Base-by-base conservation (phyloP, 2,329 filamentous ascomycete genomes). In the Talaromyces atroroseus region DNA sequence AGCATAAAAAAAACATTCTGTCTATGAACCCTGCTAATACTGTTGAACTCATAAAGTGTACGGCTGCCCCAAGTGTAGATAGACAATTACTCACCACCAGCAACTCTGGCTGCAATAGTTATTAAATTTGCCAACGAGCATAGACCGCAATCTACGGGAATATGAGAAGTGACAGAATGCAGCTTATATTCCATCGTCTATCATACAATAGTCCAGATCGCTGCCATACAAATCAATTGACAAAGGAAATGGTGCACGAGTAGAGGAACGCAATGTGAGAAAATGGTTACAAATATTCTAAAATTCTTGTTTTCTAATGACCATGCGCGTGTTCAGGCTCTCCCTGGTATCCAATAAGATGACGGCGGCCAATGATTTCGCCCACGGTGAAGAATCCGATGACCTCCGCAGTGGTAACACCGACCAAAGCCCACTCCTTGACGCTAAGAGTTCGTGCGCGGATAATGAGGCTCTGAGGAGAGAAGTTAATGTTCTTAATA, bases 371-470 rank as follows among this genome's bases (percentile, higher is more conserved):
- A 68, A 99, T 86, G 75, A 99, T 97, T 82, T 97, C 92, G 63
- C 94, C 94, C 55, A 97, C 84, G 60, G 92, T 95, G 83, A 97
- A 99, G 84, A 99, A 99, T 60, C 94, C 94, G 64, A 99, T 77
- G 51, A 90, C 82, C 79, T 99, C 92, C 56, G 92, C 92, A 49
- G 81, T 76, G 60, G 96, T 79, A 59, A 99, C 88, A 65, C 88
- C 89, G 59, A 82, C 87, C 54, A 87, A 76, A 55, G 82, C 82
- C 65, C 92, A 72, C 75, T 95, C 87, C 65, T 84, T 80, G 63
- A 77, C 79, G 74, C 84, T 87, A 67, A 94, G 67, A 77, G 85
- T 88, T 71, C 89, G 85, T 68, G 89, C 72, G 64, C 78, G 78
- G 65, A 77, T 75, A 62, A 87, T 68, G 63, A 83, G 66, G 61